Conservation (phyloP, 139 green algal genomes). For the Pleodorina starrii region DNA sequence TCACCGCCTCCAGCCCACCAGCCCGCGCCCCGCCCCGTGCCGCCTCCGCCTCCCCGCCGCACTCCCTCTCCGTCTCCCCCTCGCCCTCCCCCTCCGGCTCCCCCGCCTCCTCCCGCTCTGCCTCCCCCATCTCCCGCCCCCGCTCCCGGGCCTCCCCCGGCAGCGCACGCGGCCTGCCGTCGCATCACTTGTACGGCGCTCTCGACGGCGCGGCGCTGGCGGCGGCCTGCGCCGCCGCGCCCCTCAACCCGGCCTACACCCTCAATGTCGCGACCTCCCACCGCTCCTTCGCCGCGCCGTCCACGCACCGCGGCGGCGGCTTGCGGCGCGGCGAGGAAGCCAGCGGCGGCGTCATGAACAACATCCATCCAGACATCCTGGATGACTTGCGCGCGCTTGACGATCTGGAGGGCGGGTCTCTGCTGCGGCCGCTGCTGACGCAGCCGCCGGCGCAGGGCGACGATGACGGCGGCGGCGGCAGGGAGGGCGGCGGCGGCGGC, state of each 20-base stretch:
- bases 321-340: not conserved
- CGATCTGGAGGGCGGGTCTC: slow-evolving; percentile 38
- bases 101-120: not conserved
- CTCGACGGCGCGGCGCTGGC: not conserved
- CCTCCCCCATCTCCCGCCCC: not conserved
- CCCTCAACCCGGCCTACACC: not conserved
- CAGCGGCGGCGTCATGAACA: not conserved
- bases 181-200: not conserved
- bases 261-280: not conserved
- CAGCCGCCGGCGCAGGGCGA: not conserved
- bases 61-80: slow-evolving; percentile 4
- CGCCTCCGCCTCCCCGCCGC: not conserved
- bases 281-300: not conserved
- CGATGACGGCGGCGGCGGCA: not conserved
- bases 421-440: slow-evolving; percentile 44
- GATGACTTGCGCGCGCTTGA: slow-evolving; percentile 37
- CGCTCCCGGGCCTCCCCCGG: not conserved
- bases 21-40: not conserved
- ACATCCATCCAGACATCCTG: slow-evolving; percentile 44
- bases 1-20: not conserved
- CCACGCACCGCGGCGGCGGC: not conserved
- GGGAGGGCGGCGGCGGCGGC: not conserved
- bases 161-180: not conserved
- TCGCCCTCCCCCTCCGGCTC: not conserved
- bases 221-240: slow-evolving; percentile 12